Evolutionary conservation across 257 asterid genomes (phyloP).

Genomic region (Przewalskia tangutica): DNA sequence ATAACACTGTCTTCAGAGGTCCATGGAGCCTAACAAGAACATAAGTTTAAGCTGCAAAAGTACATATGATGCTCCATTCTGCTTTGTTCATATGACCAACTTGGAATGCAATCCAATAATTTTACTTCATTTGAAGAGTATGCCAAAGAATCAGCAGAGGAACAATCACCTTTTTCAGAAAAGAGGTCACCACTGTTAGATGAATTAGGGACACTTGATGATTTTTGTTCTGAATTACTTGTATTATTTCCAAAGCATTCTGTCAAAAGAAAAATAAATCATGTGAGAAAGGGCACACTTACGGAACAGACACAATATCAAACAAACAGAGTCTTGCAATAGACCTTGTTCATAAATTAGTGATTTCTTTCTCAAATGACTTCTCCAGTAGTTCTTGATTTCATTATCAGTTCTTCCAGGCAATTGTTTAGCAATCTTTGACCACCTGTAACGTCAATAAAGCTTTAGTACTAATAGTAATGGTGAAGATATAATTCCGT

Average conservation of each 20-base stretch:
- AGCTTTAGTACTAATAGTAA: background rate
- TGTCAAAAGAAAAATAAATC: background rate
- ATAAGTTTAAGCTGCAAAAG: background rate
- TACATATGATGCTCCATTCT: slow-evolving; percentile 2
- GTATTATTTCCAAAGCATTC: background rate
- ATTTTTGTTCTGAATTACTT: background rate
- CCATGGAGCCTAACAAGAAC: background rate
- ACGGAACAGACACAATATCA: background rate
- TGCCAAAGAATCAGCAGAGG: slow-evolving; percentile 6
- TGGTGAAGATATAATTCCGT: background rate
- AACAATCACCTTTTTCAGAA: background rate
- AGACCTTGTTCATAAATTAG: slow-evolving; percentile 16
- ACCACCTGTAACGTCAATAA: slow-evolving; percentile 37
- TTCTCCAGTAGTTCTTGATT: slow-evolving; percentile 73
- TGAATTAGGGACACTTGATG: background rate
- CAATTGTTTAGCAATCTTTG: slow-evolving; percentile 54
- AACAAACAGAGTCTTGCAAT: background rate
- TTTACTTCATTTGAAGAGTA: slow-evolving; percentile 18
- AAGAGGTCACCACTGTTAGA: slow-evolving; percentile 1
- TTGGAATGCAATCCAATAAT: slow-evolving; percentile 16
- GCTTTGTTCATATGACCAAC: slow-evolving; percentile 3
- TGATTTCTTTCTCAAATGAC: slow-evolving; percentile 41
- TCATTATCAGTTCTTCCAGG: slow-evolving; percentile 82
- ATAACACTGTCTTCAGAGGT: background rate
- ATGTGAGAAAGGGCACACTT: background rate